These are phyloP conservation scores for Leccinellum albellum DNA, from an alignment of 768 basidiomycete genomes.

Conservation along the genomic window DNA sequence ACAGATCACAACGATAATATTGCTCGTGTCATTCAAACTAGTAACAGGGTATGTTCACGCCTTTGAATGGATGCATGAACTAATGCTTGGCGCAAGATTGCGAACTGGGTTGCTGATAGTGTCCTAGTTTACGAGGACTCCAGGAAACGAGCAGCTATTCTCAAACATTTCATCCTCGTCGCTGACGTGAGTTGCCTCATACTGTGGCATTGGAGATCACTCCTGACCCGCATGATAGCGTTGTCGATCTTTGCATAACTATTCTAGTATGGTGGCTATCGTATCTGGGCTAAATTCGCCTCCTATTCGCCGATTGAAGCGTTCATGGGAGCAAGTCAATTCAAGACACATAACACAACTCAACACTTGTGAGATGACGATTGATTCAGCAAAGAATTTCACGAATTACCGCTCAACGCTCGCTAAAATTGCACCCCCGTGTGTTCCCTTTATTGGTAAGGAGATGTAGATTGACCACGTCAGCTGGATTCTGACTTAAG, in stretches of 20 bases:
- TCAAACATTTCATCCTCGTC: conserved; percentile 88
- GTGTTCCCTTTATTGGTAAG: conserved; percentile 94
- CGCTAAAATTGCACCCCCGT: conserved; percentile 81
- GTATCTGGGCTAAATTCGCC: conserved; percentile 93
- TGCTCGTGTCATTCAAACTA: conserved; percentile 79
- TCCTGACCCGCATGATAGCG: conserved; percentile 49
- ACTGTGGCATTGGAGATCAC: not conserved
- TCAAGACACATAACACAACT: conserved; percentile 71
- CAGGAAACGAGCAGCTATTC: conserved; percentile 69
- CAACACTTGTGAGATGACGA: conserved; percentile 78
- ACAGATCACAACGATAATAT: conserved; percentile 79
- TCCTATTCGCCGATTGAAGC: conserved; percentile 86
- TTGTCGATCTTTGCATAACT: conserved; percentile 86
- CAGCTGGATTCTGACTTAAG: not conserved
- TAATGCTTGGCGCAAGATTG: conserved; percentile 54
- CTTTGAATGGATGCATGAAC: not conserved
- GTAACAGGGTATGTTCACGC: conserved; percentile 62
- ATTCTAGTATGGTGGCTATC: conserved; percentile 95
- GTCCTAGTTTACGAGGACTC: conserved; percentile 81
- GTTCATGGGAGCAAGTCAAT: conserved; percentile 89
- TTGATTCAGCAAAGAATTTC: conserved; percentile 93
- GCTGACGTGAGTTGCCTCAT: conserved; percentile 68
- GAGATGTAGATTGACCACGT: not conserved
- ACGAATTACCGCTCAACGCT: conserved; percentile 84
- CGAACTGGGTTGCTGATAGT: conserved; percentile 87